A percentile compares a stretch with the other conserved stretches of the same genome.
phyloP scores from a whole-genome alignment of 208 protist genomes.

The Trypanosoma theileri region DNA sequence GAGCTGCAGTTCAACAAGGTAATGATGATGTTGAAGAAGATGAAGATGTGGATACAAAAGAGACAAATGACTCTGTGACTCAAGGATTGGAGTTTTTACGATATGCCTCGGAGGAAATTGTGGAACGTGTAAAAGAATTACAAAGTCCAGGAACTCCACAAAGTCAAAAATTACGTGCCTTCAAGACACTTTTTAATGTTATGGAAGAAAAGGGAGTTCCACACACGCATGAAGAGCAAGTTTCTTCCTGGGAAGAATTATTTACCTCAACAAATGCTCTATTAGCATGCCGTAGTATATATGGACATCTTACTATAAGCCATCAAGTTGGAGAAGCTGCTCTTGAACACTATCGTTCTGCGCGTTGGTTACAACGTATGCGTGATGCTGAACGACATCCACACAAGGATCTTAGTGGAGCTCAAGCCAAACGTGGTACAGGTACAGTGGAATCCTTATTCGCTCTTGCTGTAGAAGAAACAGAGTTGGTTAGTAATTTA shows the following conservation, averaged over 20 bases:
- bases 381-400: conserved; percentile 75
- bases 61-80: conserved; percentile 12
- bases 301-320: conserved; percentile 26
- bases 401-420: conserved; percentile 83
- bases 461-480: conserved; percentile 37
- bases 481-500: conserved; percentile 36
- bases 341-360: conserved; percentile 66
- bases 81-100: conserved; percentile 54
- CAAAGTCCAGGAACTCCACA: conserved; percentile 80
- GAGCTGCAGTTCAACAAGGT: background rate
- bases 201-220: conserved; percentile 75
- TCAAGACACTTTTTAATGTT: conserved; percentile 85
- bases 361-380: conserved; percentile 85
- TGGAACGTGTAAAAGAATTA: conserved; percentile 71
- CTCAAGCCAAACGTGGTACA: conserved; percentile 76
- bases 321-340: conserved; percentile 46
- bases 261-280: conserved; percentile 70
- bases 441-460: conserved; percentile 78
- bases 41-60: conserved; percentile 7
- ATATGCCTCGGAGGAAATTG: conserved; percentile 52
- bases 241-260: conserved; percentile 63
- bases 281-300: conserved; percentile 43
- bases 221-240: conserved; percentile 70
- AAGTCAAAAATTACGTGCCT: conserved; percentile 78
- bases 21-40: background rate